phyloP scores from a whole-genome alignment of 306 rosid species.

The Glycine latifolia region DNA sequence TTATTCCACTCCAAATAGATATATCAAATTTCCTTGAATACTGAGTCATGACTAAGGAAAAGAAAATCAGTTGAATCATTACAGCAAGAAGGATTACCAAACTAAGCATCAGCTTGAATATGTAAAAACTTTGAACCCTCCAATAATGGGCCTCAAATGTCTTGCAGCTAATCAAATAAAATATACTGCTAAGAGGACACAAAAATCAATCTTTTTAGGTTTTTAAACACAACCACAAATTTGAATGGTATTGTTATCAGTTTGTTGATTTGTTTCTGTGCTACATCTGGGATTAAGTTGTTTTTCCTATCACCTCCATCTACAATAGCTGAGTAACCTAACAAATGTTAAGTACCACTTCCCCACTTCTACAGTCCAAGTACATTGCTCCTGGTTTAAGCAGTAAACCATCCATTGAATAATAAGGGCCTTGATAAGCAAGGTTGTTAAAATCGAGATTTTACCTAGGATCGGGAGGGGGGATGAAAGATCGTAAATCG shows the following conservation, averaged over 20 bases:
- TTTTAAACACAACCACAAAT: neutral
- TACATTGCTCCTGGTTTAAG: no score
- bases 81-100: constrained; percentile 13
- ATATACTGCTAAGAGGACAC: neutral
- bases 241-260: neutral
- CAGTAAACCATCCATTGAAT: no score
- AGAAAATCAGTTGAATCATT: neutral
- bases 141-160: neutral
- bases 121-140: constrained; percentile 8
- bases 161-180: neutral
- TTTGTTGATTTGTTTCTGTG: neutral
- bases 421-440: neutral
- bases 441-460: no score
- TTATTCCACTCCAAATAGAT: constrained; percentile 6
- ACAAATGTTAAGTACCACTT: neutral
- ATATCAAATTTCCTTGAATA: constrained; percentile 35
- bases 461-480: no score
- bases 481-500: no score
- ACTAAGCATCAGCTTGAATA: neutral
- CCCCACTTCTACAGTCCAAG: neutral
- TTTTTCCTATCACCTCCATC: neutral
- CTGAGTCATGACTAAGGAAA: constrained; percentile 22
- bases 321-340: neutral
- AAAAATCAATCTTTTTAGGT: neutral
- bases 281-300: neutral